These are phyloP conservation scores for Achaetomiella virescens DNA, from an alignment of 495 filamentous ascomycete genomes.

Conservation along the genomic window DNA sequence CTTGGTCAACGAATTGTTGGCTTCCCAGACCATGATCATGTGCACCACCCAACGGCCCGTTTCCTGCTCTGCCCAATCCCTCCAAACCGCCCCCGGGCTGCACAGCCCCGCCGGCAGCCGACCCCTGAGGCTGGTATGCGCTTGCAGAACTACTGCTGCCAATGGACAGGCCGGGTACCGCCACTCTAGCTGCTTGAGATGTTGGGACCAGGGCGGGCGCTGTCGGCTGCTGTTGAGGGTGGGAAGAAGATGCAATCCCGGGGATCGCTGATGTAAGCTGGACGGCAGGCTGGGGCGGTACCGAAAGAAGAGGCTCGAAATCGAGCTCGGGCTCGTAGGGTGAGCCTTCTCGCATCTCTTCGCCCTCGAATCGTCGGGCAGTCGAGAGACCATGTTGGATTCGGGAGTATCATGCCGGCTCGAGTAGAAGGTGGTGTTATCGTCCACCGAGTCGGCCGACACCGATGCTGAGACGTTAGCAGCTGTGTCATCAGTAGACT, in stretches of 20 bases:
- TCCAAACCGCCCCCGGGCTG: slow-evolving; percentile 36
- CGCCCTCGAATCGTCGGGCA: slow-evolving; percentile 41
- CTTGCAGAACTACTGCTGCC: slow-evolving; percentile 10
- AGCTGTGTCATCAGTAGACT: slow-evolving; percentile 51
- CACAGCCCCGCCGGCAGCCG: slow-evolving; percentile 26
- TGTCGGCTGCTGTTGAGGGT: slow-evolving; percentile 4
- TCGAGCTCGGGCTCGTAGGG: slow-evolving; percentile 31
- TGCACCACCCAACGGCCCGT: slow-evolving; percentile 29
- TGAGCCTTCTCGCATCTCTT: slow-evolving; percentile 34
- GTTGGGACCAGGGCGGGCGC: background rate
- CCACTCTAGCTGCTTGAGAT: background rate
- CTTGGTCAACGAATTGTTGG: slow-evolving; percentile 30
- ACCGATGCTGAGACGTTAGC: slow-evolving; percentile 53
- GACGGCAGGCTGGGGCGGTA: slow-evolving; percentile 6
- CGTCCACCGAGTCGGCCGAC: slow-evolving; percentile 75
- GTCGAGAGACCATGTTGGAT: slow-evolving; percentile 34
- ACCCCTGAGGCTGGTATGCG: slow-evolving; percentile 6
- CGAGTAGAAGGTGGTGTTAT: slow-evolving; percentile 93
- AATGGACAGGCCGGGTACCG: slow-evolving; percentile 15
- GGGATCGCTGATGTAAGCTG: slow-evolving; percentile 5
- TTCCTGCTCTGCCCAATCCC: slow-evolving; percentile 37
- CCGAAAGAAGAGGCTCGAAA: slow-evolving; percentile 13
- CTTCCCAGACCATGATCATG: slow-evolving; percentile 29
- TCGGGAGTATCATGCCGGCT: slow-evolving; percentile 58
- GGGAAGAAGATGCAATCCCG: slow-evolving; percentile 1